A percentile compares a stretch with the other conserved stretches of the same genome.
phyloP scores from a whole-genome alignment of 495 filamentous ascomycete genomes.

The Xylaria acuta region DNA sequence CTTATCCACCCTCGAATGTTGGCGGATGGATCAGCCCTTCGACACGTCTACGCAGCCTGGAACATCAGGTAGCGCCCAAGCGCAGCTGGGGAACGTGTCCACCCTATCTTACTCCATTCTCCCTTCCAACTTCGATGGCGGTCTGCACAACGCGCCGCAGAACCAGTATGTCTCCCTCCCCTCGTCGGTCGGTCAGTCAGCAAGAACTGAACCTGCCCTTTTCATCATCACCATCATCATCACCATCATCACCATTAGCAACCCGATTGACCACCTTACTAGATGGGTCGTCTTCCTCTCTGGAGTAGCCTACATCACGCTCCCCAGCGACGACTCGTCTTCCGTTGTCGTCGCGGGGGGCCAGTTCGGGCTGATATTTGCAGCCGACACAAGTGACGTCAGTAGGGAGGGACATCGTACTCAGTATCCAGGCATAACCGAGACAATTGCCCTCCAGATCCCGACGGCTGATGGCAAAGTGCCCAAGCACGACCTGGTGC shows the following conservation, averaged over 20 bases:
- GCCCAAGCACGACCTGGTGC: conserved; percentile 51
- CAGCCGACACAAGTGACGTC: conserved; percentile 54
- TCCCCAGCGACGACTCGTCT: conserved; percentile 50
- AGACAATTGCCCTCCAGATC: conserved; percentile 51
- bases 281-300: conserved; percentile 61
- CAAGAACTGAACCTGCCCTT: neutral
- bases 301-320: conserved; percentile 58
- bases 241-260: too few species aligned
- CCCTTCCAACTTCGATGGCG: conserved; percentile 56
- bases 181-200: too few species aligned
- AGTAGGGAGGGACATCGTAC: conserved; percentile 57
- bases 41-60: conserved; percentile 49
- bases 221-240: too few species aligned
- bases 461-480: conserved; percentile 47
- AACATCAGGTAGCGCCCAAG: conserved; percentile 44
- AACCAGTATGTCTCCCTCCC: conserved; percentile 49
- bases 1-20: conserved; percentile 61
- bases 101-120: conserved; percentile 51
- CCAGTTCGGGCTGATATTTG: conserved; percentile 55
- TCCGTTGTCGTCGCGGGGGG: conserved; percentile 52
- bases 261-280: neutral
- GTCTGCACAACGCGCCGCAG: conserved; percentile 58
- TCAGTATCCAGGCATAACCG: conserved; percentile 51
- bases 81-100: conserved; percentile 44
- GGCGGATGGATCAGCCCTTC: conserved; percentile 55